These are phyloP conservation scores for Dendrothele bispora DNA, from an alignment of 768 basidiomycete species.

Conservation along the genomic window DNA sequence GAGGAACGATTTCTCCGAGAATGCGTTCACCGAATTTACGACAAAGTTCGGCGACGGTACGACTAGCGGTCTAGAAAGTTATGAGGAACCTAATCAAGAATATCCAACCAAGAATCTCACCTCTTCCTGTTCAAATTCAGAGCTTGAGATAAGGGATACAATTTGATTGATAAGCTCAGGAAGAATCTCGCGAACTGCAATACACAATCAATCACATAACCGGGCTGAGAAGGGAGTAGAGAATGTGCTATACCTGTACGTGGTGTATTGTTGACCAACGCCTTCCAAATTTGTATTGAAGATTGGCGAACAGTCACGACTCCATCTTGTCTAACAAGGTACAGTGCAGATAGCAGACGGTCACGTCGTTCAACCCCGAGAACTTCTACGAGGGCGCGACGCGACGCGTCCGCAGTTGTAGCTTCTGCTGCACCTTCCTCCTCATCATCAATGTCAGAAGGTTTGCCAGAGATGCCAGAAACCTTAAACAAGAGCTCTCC, in stretches of 20 bases:
- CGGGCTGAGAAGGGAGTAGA: neutral
- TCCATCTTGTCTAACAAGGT: constrained; percentile 91
- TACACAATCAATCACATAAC: constrained; percentile 1
- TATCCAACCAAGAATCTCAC: constrained; percentile 33
- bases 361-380: constrained; percentile 88
- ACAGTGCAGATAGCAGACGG: constrained; percentile 86
- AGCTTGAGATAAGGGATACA: constrained; percentile 72
- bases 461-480: constrained; percentile 91
- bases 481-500: constrained; percentile 97
- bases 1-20: constrained; percentile 78
- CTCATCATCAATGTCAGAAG: constrained; percentile 66
- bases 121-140: constrained; percentile 88
- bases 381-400: constrained; percentile 83
- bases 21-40: constrained; percentile 95
- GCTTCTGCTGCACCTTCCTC: constrained; percentile 69
- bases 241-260: constrained; percentile 72
- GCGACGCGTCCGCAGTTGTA: constrained; percentile 72
- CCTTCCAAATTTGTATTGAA: constrained; percentile 97
- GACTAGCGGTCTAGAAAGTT: constrained; percentile 73
- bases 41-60: constrained; percentile 86
- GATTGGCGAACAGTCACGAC: constrained; percentile 88
- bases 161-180: constrained; percentile 81
- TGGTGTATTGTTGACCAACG: constrained; percentile 92
- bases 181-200: constrained; percentile 82
- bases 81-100: constrained; percentile 4